phyloP scores from a whole-genome alignment of 768 basidiomycete species.

The Tulasnella sp. region DNA sequence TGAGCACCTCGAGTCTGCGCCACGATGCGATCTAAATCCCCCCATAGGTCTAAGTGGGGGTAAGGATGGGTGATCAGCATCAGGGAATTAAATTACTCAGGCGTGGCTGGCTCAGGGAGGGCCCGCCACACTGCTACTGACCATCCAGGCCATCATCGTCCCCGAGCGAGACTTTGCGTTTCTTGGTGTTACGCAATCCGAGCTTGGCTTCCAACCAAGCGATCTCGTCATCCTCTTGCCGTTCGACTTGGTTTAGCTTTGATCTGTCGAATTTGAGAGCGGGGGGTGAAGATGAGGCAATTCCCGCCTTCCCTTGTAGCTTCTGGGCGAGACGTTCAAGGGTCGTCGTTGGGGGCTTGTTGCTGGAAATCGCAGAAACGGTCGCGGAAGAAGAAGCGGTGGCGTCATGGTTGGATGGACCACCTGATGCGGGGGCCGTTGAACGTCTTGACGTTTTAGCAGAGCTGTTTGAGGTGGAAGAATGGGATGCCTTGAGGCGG shows the following conservation, averaged over 20 bases:
- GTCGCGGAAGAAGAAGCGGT: neutral
- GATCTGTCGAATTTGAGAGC: neutral
- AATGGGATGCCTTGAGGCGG: neutral
- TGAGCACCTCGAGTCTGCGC: neutral
- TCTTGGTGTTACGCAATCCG: conserved; percentile 45
- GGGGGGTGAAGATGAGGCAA: neutral
- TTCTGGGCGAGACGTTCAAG: neutral
- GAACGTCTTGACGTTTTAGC: neutral
- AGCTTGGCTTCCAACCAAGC: conserved; percentile 75
- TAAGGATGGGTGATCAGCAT: neutral
- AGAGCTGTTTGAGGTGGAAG: too few relatives aligned
- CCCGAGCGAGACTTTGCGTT: conserved; percentile 42
- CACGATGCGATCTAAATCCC: conserved; percentile 26
- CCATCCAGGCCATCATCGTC: conserved; percentile 85
- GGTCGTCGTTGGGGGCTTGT: neutral
- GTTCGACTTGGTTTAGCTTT: conserved; percentile 35
- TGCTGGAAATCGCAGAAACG: neutral
- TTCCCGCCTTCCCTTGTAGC: neutral
- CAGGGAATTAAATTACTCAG: neutral
- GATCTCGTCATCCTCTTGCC: conserved; percentile 82
- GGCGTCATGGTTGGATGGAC: neutral
- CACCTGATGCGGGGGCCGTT: neutral
- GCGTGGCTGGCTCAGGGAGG: neutral
- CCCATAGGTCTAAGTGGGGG: conserved; percentile 21
- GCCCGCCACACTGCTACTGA: conserved; percentile 34